phyloP scores from a whole-genome alignment of 768 basidiomycete species.

The Cantharellus anzutake region DNA sequence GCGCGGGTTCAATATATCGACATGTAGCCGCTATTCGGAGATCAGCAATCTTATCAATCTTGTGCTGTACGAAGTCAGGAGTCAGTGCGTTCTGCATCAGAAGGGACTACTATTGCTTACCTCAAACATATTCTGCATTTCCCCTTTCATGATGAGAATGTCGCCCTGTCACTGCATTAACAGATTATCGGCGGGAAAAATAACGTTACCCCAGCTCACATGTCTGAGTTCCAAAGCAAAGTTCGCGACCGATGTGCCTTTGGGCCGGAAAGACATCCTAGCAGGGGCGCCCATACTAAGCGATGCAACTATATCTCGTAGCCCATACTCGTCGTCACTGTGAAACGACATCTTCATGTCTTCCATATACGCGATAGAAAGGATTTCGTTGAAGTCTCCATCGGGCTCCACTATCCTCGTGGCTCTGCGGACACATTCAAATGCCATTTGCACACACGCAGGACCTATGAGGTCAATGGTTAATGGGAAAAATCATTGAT shows the following conservation, averaged over 20 bases:
- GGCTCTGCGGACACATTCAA: not conserved
- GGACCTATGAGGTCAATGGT: not conserved
- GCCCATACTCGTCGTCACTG: conserved; percentile 6
- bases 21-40: not conserved
- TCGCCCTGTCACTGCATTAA: conserved; percentile 3
- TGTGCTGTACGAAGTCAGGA: not conserved
- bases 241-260: not conserved
- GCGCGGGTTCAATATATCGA: not conserved
- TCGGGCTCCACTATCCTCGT: not conserved
- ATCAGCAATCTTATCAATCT: not conserved
- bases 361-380: conserved; percentile 7
- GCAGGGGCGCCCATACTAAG: conserved; percentile 7
- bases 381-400: conserved; percentile 6
- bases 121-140: conserved; percentile 6
- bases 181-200: not conserved
- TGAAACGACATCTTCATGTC: conserved; percentile 3
- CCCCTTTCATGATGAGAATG: conserved; percentile 8
- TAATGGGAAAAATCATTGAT: no score
- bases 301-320: conserved; percentile 7
- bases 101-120: not conserved
- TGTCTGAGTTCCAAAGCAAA: conserved; percentile 4
- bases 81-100: not conserved
- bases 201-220: not conserved
- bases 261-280: conserved; percentile 5
- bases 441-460: not conserved